phyloP scores from a whole-genome alignment of 257 asterid species.

The Penstemon davidsonii region DNA sequence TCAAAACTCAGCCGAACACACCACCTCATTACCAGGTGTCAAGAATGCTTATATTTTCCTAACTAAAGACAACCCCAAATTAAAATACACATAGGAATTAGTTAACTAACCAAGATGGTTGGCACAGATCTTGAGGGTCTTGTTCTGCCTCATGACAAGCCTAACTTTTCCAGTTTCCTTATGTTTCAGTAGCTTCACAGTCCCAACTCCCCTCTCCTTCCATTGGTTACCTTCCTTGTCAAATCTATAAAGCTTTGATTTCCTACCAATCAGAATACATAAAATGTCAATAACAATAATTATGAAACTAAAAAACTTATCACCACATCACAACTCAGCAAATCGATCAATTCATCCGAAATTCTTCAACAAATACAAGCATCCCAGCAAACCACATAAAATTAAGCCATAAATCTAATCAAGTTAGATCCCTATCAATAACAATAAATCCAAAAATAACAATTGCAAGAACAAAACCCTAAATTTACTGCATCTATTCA shows the following conservation, averaged over 20 bases:
- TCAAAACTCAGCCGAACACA: background rate
- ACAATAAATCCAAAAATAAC: background rate
- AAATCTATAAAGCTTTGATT: constrained; percentile 84
- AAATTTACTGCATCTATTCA: too few relatives aligned
- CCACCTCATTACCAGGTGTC: background rate
- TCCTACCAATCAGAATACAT: constrained; percentile 44
- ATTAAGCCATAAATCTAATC: background rate
- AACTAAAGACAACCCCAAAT: background rate
- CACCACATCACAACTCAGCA: background rate
- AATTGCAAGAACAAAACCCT: background rate
- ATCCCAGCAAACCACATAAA: background rate
- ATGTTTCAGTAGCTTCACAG: constrained; percentile 79
- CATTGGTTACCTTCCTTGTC: constrained; percentile 85
- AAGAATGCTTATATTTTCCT: background rate
- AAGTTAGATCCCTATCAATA: too few relatives aligned
- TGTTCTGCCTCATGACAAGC: constrained; percentile 90
- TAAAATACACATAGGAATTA: background rate
- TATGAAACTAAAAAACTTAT: background rate
- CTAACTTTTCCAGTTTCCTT: constrained; percentile 72
- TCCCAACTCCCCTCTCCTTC: constrained; percentile 95
- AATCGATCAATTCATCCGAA: background rate
- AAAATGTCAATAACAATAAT: constrained; percentile 9
- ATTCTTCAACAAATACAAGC: background rate
- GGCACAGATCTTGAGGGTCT: constrained; percentile 91
- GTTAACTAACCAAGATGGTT: constrained; percentile 70